phyloP scores from a whole-genome alignment of 139 green algal genomes.

The Coelastrella sp. region DNA sequence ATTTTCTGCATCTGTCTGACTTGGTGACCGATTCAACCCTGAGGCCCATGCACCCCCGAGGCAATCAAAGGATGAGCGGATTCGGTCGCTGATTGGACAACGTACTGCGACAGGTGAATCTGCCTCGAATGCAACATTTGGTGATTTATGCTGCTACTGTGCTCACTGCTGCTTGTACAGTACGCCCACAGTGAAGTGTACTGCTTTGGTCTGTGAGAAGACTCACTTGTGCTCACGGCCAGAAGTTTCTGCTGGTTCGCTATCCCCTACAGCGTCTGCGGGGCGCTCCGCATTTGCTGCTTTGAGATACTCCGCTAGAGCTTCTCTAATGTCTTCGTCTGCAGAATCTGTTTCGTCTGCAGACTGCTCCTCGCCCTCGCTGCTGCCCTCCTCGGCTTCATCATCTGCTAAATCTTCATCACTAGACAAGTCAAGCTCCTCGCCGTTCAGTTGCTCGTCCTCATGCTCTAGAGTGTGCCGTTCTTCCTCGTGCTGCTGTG shows the following conservation, averaged over 20 bases:
- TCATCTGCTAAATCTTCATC: constrained; percentile 65
- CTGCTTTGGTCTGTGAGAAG: neutral
- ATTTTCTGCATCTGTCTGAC: no score
- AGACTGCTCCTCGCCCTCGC: constrained; percentile 18
- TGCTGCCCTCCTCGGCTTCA: constrained; percentile 33
- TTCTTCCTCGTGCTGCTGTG: neutral
- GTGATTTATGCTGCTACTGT: no score
- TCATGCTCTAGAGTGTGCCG: neutral
- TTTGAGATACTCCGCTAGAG: constrained; percentile 25
- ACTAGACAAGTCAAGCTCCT: constrained; percentile 57
- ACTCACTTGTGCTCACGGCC: constrained; percentile 21
- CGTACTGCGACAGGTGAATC: no score
- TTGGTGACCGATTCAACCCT: no score
- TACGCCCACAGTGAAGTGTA: neutral
- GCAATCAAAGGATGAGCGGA: no score
- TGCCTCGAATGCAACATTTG: no score
- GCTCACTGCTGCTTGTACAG: no score
- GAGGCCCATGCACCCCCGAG: no score
- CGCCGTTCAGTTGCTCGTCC: constrained; percentile 38
- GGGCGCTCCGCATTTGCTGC: constrained; percentile 19
- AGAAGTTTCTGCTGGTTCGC: constrained; percentile 5
- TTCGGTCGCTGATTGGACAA: no score
- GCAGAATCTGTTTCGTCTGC: constrained; percentile 16
- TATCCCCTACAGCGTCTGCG: neutral
- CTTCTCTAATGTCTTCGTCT: constrained; percentile 19